Conservation (phyloP, 192 early-diverging fungal genomes). For the Phlyctochytrium planicorne region DNA sequence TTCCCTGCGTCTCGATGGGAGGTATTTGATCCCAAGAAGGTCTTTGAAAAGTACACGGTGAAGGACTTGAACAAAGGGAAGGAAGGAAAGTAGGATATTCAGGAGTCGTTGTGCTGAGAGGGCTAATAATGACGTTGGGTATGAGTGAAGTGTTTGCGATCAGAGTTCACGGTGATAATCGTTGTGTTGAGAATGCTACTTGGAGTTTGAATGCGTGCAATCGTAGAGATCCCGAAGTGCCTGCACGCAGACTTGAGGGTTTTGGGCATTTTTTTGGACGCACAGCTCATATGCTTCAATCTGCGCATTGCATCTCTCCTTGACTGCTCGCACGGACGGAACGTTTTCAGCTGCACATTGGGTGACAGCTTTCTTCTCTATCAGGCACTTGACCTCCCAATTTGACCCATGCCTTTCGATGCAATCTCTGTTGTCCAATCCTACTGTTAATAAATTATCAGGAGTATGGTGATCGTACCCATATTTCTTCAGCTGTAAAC, state of each 20-base stretch:
- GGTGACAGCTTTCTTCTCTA: conserved; percentile 28
- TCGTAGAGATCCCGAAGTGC: conserved; percentile 25
- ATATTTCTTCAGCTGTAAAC: conserved; percentile 20
- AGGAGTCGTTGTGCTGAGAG: too few relatives aligned
- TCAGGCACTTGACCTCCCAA: conserved; percentile 25
- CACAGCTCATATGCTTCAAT: conserved; percentile 21
- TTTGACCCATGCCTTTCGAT: conserved; percentile 23
- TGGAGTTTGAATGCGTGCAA: conserved; percentile 1
- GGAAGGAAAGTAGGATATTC: too few relatives aligned
- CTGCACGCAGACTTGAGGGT: conserved; percentile 16
- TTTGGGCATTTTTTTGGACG: conserved; percentile 11
- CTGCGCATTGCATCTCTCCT: conserved; percentile 7
- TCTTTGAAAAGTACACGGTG: conserved; percentile 65
- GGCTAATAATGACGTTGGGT: too few relatives aligned
- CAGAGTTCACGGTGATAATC: too few relatives aligned
- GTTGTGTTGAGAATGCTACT: neutral
- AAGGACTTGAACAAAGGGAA: conserved; percentile 51
- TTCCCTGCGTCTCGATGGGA: conserved; percentile 95
- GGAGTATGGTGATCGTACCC: too few relatives aligned
- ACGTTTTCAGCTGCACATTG: conserved; percentile 32
- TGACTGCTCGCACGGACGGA: neutral
- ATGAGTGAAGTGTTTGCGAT: too few relatives aligned
- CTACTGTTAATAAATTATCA: neutral
- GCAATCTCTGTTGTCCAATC: conserved; percentile 18
- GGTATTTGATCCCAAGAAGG: conserved; percentile 81